Evolutionary conservation across 345 rosid genomes (phyloP).

Genomic region (Rubroshorea leprosula): DNA sequence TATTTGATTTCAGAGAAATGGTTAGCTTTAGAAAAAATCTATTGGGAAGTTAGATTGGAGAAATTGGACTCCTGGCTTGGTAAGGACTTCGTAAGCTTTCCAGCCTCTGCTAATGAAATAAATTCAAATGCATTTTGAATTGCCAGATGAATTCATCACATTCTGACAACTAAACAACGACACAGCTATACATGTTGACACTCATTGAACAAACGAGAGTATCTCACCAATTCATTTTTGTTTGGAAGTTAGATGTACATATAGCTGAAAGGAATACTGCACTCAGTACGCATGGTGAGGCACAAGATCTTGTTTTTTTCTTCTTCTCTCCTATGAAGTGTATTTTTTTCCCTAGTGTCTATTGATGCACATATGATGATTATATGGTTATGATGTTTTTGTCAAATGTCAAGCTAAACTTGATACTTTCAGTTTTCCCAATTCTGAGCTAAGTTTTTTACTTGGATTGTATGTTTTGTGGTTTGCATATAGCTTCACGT

Average conservation of each 20-base stretch:
- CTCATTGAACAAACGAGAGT: conserved; percentile 10
- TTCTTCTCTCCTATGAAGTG: no score
- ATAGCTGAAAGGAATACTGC: conserved; percentile 12
- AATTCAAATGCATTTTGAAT: background rate
- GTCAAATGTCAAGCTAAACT: no score
- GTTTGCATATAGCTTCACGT: no score
- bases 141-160: conserved; percentile 7
- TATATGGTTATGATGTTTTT: background rate
- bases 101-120: background rate
- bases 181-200: background rate
- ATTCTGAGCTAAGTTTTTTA: no score
- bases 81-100: conserved; percentile 53
- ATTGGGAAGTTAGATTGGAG: conserved; percentile 86
- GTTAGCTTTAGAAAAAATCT: conserved; percentile 71
- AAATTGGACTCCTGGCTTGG: conserved; percentile 83
- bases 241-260: conserved; percentile 33
- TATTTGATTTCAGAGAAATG: conserved; percentile 58
- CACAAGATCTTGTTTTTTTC: background rate
- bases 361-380: background rate
- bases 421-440: no score
- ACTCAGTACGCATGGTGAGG: conserved; percentile 1
- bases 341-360: background rate
- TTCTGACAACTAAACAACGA: background rate
- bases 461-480: no score
- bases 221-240: conserved; percentile 14